phyloP scores from a whole-genome alignment of 1,284 basidiomycete genomes.

The Ustilago cynodontis region DNA sequence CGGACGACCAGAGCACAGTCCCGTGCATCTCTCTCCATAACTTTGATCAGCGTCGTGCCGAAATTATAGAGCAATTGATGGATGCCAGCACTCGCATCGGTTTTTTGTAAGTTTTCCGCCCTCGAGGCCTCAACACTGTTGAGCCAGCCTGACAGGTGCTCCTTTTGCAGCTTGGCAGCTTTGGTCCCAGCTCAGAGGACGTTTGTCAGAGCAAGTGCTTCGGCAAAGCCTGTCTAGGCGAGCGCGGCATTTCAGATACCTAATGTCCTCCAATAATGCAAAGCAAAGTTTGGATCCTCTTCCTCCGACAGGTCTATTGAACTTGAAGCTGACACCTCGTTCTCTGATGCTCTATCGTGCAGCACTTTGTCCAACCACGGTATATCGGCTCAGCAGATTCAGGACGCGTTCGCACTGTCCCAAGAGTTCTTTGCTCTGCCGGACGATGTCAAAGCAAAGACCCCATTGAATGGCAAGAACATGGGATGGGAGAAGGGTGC shows the following conservation, averaged over 20 bases:
- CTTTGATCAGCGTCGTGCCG: conserved; percentile 53
- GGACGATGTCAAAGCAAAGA: conserved; percentile 74
- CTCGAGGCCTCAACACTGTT: conserved; percentile 84
- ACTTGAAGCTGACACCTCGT: too few relatives aligned
- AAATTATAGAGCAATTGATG: conserved; percentile 59
- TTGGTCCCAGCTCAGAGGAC: conserved; percentile 75
- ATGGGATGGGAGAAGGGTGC: conserved; percentile 68
- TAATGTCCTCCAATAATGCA: conserved; percentile 75
- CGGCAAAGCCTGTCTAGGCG: conserved; percentile 84
- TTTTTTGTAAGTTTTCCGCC: conserved; percentile 52
- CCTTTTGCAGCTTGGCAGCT: conserved; percentile 78
- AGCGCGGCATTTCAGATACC: conserved; percentile 72
- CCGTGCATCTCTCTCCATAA: conserved; percentile 58
- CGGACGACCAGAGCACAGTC: conserved; percentile 34
- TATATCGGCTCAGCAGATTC: conserved; percentile 72
- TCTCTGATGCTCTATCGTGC: not conserved
- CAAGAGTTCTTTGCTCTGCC: conserved; percentile 75
- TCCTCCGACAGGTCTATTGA: conserved; percentile 56
- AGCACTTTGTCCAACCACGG: conserved; percentile 71
- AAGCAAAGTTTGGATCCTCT: conserved; percentile 56
- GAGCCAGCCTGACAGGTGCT: conserved; percentile 91
- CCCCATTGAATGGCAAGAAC: conserved; percentile 74
- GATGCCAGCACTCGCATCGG: conserved; percentile 54
- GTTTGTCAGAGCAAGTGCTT: conserved; percentile 86
- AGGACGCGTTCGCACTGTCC: conserved; percentile 74